phyloP scores from a whole-genome alignment of 352 stramenopile species.

The Phytophthora tentaculata region DNA sequence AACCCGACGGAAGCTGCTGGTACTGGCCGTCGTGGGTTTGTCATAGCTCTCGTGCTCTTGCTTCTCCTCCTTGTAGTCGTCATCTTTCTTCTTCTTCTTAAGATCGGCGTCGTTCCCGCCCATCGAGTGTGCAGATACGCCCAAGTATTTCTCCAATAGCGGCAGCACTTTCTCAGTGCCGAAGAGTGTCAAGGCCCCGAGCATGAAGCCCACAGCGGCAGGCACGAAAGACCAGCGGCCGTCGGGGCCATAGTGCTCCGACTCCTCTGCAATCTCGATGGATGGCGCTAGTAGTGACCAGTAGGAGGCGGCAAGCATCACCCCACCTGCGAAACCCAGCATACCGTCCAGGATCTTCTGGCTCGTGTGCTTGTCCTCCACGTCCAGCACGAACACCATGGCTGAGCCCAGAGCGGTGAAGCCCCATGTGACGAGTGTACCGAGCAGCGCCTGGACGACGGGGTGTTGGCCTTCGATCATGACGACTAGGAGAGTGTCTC shows the following conservation, averaged over 20 bases:
- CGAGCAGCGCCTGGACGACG: conserved; percentile 81
- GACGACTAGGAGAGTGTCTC: too few species aligned
- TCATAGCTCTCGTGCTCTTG: conserved; percentile 20
- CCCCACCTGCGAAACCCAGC: conserved; percentile 89
- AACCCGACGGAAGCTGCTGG: conserved; percentile 74
- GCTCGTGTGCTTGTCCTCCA: conserved; percentile 71
- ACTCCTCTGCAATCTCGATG: conserved; percentile 88
- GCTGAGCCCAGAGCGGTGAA: conserved; percentile 81
- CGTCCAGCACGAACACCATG: conserved; percentile 85
- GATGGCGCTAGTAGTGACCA: conserved; percentile 88
- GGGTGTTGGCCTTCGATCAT: conserved; percentile 85
- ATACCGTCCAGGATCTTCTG: conserved; percentile 88
- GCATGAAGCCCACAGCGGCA: conserved; percentile 81
- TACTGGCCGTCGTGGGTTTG: conserved; percentile 28
- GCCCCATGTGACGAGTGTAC: conserved; percentile 85
- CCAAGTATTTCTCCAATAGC: conserved; percentile 56
- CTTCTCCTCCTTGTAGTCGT: conserved; percentile 42
- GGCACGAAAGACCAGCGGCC: conserved; percentile 84
- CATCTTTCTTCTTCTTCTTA: conserved; percentile 33
- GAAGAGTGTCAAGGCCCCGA: conserved; percentile 80
- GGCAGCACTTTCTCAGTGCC: conserved; percentile 74
- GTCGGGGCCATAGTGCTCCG: conserved; percentile 73
- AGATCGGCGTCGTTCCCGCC: conserved; percentile 64
- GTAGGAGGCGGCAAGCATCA: conserved; percentile 92
- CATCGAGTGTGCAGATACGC: conserved; percentile 43